Evolutionary conservation across 2,329 filamentous ascomycete genomes (phyloP), one percentile per base, ranked within the genome.

Genomic region (Penicillium sp.): DNA sequence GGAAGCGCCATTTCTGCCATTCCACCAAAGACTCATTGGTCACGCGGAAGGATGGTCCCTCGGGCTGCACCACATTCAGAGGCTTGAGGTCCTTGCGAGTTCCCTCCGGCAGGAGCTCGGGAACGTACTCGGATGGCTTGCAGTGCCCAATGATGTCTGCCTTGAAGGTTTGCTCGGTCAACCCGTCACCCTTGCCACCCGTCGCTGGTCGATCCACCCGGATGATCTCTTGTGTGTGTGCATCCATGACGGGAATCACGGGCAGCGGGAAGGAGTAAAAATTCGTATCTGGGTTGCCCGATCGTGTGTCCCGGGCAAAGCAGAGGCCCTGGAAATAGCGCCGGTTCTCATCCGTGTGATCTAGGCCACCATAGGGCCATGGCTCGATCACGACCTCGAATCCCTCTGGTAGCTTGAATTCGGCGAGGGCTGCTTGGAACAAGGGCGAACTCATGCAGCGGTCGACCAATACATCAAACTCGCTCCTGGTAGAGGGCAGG

Each of bases 1-100:
- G 80, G 76, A 92, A 87, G 1, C 83, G 80, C 88, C 88, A 91
- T 66, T 89, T 87, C 71, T 88, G 85, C 86, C 86, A 88, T 57
- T 66, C 83, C 76, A 45, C 79, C 53, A 59, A 78, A 77, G 72
- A 75, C 22, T 75, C 71, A 2, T 75, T 66, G 2, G 71, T 73
- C 34, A 75, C 67, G 0, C 75, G 79, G 74, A 92, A 91, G 1
- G 86, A 89, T 0, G 88, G 83, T 0, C 89, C 89, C 34, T 90
- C 85, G 0, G 86, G 86, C 63, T 94, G 90, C 1, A 86, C 81
- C 48, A 94, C 86, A 65, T 91, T 85, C 69, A 92, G 83, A 5
- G 89, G 89, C 74, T 90, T 91, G 31, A 87, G 69, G 57, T 84
- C 84, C 45, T 79, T 75, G 12, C 86, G 78, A 6, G 71, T 73